Evolutionary conservation across 2,329 filamentous ascomycete genomes (phyloP).

Genomic region (Xylaria sp.): DNA sequence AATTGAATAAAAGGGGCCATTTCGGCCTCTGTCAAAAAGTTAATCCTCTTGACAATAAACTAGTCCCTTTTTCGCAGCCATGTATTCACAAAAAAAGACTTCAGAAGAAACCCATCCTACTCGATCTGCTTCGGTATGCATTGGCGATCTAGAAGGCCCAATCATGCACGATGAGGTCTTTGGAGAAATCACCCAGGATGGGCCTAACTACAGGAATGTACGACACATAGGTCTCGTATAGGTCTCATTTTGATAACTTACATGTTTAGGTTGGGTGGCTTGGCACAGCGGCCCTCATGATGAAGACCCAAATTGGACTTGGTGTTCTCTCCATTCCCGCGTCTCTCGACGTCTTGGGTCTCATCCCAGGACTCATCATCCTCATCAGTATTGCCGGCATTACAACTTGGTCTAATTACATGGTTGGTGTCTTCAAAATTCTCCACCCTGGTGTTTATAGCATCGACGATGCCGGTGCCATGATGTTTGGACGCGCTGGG

Average conservation of each 20-base stretch:
- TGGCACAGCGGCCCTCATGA: slow-evolving; percentile 57
- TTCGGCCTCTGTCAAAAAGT: not conserved
- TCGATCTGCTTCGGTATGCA: not conserved
- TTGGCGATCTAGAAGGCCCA: not conserved
- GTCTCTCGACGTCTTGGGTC: slow-evolving; percentile 58
- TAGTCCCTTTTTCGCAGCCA: not conserved
- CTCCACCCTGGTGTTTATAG: slow-evolving; percentile 62
- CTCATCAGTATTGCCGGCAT: slow-evolving; percentile 55
- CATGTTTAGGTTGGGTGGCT: slow-evolving; percentile 54
- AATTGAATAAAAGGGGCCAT: slow-evolving; percentile 4
- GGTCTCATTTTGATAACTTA: not conserved
- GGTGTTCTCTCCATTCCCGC: slow-evolving; percentile 62
- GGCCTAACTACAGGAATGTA: slow-evolving; percentile 48
- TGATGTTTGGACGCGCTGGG: slow-evolving; percentile 60
- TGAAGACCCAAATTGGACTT: slow-evolving; percentile 59
- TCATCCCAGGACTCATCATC: slow-evolving; percentile 61
- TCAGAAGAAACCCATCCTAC: not conserved
- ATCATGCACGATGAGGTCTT: slow-evolving; percentile 49
- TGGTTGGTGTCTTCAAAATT: slow-evolving; percentile 63
- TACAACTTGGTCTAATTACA: slow-evolving; percentile 62
- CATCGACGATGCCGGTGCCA: slow-evolving; percentile 59
- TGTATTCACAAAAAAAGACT: slow-evolving; percentile 11
- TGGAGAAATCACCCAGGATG: slow-evolving; percentile 50
- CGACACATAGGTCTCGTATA: not conserved
- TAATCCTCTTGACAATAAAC: not conserved